Percentiles rank a stretch among this genome's conserved stretches.
These are phyloP conservation scores for Picea sitchensis DNA, from an alignment of 75 land plant genomes.

Conservation along the genomic window DNA sequence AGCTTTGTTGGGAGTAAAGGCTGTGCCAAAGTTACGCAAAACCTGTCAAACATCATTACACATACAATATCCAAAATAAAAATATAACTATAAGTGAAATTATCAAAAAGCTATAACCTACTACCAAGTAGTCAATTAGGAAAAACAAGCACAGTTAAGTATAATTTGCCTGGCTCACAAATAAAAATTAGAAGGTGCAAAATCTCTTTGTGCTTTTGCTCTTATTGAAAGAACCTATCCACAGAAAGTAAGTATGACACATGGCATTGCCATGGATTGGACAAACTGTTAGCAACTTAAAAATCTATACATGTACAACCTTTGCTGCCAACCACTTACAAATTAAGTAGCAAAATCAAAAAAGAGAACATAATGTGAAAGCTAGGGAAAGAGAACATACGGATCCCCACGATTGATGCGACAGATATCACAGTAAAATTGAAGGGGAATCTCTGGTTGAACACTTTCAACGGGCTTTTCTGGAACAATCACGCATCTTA, in stretches of 20 bases:
- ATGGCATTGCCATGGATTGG: not conserved
- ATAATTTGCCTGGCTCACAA: not conserved
- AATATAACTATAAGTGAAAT: not conserved
- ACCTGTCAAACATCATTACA: slow-evolving; percentile 42
- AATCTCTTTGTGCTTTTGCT: not conserved
- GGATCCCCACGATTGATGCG: slow-evolving; percentile 89
- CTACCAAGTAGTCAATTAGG: not conserved
- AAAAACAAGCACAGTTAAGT: not conserved
- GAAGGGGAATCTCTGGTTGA: slow-evolving; percentile 48
- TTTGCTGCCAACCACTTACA: not conserved
- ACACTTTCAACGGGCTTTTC: slow-evolving; percentile 74
- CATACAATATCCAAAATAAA: not conserved
- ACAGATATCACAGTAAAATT: slow-evolving; percentile 87
- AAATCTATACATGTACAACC: not conserved
- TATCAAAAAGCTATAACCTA: not conserved
- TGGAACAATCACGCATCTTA: slow-evolving; percentile 78
- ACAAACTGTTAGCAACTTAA: not conserved
- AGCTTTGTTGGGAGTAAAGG: slow-evolving; percentile 68
- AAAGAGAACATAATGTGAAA: too few relatives aligned
- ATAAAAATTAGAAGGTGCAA: not conserved
- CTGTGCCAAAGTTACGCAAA: slow-evolving; percentile 55
- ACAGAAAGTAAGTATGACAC: not conserved
- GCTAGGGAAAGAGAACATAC: slow-evolving; percentile 39
- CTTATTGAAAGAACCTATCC: not conserved
- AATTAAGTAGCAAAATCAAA: not conserved